Base-by-base conservation (phyloP, 1,284 basidiomycete genomes). In the Moesziomyces sp. region DNA sequence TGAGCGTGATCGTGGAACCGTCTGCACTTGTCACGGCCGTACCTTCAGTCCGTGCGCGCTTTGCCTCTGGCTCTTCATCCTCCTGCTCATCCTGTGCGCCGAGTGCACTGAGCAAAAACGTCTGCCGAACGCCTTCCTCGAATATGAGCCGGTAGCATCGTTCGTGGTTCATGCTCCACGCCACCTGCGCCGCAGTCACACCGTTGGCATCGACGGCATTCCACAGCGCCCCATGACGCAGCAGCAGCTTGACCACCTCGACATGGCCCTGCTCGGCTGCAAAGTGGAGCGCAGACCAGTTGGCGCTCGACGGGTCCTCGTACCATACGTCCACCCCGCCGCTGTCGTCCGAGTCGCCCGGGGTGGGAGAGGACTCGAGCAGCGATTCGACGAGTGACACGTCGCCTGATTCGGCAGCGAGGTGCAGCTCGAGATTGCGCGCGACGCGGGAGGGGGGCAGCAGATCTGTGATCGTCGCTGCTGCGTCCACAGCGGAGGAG, bases 191-290 rank as follows among this genome's bases (percentile, higher is more conserved):
- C 6, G 82, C 80, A 3, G 82, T 82, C 18, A 58, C 52, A 8
- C 82, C 81, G 16, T 79, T 57, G 0, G 53, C 48, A 46, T 84
- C 82, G 10, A 83, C 80, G 19, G 92, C 89, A 84, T 97, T 97
- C 96, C 96, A 99, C 0, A 94, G 83, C 0, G 93, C 94, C 3
- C 96, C 94, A 55, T 89, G 87, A n/a, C 90, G 87, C 30, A 99
- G 87, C 45, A 98, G 86, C 5, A 88, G 80, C 59, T 88, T 87
- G 9, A 92, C 87, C 6, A 94, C 85, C 10, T 88, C 86, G 3
- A 87, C 84, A 73, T 91, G 88, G 65, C 91, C 89, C 38, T 88
- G 85, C 74, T 91, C 93, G 0, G 92, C 93, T 2, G 95, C 96
- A 44, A 93, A 94, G 83, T 98, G 96, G 49, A 99, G 85, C 11